Evolutionary conservation across 352 stramenopile genomes (phyloP).

Genomic region (Blastocystis sp.): DNA sequence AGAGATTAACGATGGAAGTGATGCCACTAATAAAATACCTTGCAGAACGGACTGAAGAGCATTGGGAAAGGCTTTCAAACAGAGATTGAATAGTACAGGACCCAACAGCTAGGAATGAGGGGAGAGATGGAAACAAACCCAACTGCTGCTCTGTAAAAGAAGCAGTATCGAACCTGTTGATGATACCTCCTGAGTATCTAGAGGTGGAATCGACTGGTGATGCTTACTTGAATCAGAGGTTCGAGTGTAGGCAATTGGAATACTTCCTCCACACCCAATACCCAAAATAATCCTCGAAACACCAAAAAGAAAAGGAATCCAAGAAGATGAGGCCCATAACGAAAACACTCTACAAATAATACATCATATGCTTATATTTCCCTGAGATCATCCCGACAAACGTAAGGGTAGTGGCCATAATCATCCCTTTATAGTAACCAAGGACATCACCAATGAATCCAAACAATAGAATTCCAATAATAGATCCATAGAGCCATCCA

Average conservation of each 20-base stretch:
- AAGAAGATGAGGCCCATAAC: background rate
- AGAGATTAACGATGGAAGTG: slow-evolving; percentile 7
- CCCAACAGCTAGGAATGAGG: background rate
- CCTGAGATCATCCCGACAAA: slow-evolving; percentile 9
- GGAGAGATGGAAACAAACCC: background rate
- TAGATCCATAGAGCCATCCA: slow-evolving; percentile 29
- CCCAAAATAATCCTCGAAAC: slow-evolving; percentile 25
- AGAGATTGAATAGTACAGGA: background rate
- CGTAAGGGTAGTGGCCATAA: background rate
- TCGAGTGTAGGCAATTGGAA: slow-evolving; percentile 49
- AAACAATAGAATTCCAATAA: slow-evolving; percentile 52
- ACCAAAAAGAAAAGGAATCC: slow-evolving; percentile 38
- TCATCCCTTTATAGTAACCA: slow-evolving; percentile 50
- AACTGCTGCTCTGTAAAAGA: slow-evolving; percentile 25
- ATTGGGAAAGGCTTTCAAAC: background rate
- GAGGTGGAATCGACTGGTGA: background rate
- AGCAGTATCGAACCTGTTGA: slow-evolving; percentile 23
- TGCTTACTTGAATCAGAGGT: background rate
- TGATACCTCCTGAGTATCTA: background rate
- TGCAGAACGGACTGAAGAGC: background rate
- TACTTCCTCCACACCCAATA: slow-evolving; percentile 29
- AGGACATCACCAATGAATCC: slow-evolving; percentile 36
- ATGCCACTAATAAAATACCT: background rate
- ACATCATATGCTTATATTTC: background rate
- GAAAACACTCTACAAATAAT: slow-evolving; percentile 10